Evolutionary conservation across 768 basidiomycete genomes (phyloP).

Genomic region (Fomitopsis serialis): DNA sequence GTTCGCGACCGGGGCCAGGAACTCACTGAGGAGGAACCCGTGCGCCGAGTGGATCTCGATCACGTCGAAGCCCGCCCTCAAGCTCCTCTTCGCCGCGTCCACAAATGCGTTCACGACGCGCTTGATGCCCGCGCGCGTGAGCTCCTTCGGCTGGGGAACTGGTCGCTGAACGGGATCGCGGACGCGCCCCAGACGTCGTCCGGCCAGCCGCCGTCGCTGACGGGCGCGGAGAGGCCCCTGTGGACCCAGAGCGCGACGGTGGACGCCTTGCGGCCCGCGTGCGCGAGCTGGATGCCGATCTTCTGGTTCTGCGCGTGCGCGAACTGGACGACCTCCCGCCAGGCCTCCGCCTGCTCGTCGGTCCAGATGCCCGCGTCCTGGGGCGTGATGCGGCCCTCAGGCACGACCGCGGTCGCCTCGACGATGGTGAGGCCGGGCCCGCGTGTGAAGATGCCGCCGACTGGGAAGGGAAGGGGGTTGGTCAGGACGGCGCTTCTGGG

Average conservation of each 20-base stretch:
- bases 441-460: conserved; percentile 47
- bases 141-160: conserved; percentile 32
- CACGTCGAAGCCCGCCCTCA: conserved; percentile 27
- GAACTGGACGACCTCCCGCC: conserved; percentile 56
- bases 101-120: conserved; percentile 33
- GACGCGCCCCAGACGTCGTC: conserved; percentile 26
- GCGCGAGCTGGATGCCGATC: conserved; percentile 69
- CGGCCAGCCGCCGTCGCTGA: conserved; percentile 34
- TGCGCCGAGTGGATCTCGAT: conserved; percentile 26
- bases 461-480: conserved; percentile 24
- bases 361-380: conserved; percentile 56
- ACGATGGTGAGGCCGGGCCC: conserved; percentile 53
- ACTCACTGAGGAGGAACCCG: conserved; percentile 31
- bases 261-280: conserved; percentile 71
- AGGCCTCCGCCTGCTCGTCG: conserved; percentile 44
- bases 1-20: conserved; percentile 31
- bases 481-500: neutral
- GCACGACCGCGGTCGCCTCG: conserved; percentile 59
- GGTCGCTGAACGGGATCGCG: conserved; percentile 31
- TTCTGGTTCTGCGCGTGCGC: conserved; percentile 64
- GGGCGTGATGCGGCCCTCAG: conserved; percentile 58
- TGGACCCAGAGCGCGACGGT: conserved; percentile 59
- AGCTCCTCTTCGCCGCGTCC: conserved; percentile 31
- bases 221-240: conserved; percentile 34
- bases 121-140: conserved; percentile 31